Conservation (phyloP, 768 basidiomycete species). For the Boletus sp. region DNA sequence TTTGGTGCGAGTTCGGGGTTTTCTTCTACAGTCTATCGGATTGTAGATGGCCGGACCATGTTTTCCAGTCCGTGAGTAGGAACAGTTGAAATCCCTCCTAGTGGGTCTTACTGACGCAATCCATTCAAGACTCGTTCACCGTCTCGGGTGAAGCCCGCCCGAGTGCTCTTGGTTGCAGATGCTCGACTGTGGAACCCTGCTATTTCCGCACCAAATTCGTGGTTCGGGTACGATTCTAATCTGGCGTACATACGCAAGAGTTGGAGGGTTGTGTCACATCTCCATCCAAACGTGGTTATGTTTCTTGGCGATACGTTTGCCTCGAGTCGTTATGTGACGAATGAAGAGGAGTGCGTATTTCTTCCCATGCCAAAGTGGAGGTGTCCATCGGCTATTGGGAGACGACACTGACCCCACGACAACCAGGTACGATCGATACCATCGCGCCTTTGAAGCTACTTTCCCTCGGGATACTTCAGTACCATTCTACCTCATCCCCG, state of each 20-base stretch:
- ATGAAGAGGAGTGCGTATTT: slow-evolving; percentile 52
- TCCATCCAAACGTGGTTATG: slow-evolving; percentile 63
- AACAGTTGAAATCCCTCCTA: not conserved
- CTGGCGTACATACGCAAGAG: slow-evolving; percentile 62
- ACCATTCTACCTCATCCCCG: slow-evolving; percentile 59
- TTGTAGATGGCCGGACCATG: slow-evolving; percentile 58
- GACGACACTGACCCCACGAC: not conserved
- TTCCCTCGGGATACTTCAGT: slow-evolving; percentile 45
- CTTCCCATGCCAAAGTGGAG: slow-evolving; percentile 22
- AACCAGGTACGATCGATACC: slow-evolving; percentile 59
- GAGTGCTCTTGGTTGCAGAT: slow-evolving; percentile 68
- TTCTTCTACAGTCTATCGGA: slow-evolving; percentile 57
- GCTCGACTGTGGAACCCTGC: slow-evolving; percentile 50
- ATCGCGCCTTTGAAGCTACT: slow-evolving; percentile 56
- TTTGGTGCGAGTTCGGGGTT: slow-evolving; percentile 63
- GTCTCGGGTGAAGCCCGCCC: slow-evolving; percentile 36
- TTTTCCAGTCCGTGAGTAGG: slow-evolving; percentile 26
- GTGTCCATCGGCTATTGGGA: not conserved
- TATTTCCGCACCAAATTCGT: slow-evolving; percentile 33
- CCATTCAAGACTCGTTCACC: slow-evolving; percentile 12
- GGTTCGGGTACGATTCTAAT: slow-evolving; percentile 45
- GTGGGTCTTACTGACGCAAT: slow-evolving; percentile 2
- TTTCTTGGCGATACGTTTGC: slow-evolving; percentile 78
- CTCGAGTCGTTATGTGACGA: slow-evolving; percentile 52
- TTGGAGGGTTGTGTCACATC: slow-evolving; percentile 59